Percentiles rank a stretch among this genome's conserved stretches.
These are phyloP conservation scores for Colletotrichum spinosum DNA, from an alignment of 2,329 filamentous ascomycete genomes.

Conservation along the genomic window DNA sequence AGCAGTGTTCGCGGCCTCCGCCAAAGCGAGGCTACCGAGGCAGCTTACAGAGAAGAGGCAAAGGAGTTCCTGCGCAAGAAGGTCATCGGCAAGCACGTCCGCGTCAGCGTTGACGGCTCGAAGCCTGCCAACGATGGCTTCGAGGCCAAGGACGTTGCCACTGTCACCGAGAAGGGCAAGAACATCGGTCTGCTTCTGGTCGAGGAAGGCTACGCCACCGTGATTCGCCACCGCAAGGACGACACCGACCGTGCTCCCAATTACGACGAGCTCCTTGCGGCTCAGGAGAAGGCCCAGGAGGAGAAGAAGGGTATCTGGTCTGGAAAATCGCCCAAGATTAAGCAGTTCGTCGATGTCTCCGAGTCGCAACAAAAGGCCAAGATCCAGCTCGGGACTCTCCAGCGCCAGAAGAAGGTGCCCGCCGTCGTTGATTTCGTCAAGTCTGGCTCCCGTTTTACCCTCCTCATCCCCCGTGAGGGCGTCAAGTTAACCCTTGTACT, in stretches of 20 bases:
- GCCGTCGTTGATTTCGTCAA: conserved; percentile 98
- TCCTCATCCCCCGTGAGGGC: conserved; percentile 91
- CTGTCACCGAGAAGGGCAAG: conserved; percentile 84
- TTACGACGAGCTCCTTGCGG: conserved; percentile 88
- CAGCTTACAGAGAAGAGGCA: conserved; percentile 89
- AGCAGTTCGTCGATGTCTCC: conserved; percentile 88
- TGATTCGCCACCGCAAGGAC: conserved; percentile 94
- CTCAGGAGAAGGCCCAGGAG: conserved; percentile 85
- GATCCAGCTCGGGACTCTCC: conserved; percentile 87
- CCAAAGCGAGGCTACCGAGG: conserved; percentile 84
- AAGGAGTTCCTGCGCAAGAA: conserved; percentile 97
- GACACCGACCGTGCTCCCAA: conserved; percentile 94
- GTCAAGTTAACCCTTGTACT: conserved; percentile 96
- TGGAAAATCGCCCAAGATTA: conserved; percentile 84
- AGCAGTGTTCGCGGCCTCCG: conserved; percentile 97
- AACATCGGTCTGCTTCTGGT: conserved; percentile 88
- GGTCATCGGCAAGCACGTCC: conserved; percentile 95
- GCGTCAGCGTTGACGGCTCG: conserved; percentile 88
- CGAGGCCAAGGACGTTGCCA: conserved; percentile 94
- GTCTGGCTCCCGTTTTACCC: conserved; percentile 92
- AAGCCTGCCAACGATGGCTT: conserved; percentile 91
- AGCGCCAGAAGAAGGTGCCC: conserved; percentile 91
- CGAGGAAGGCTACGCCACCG: conserved; percentile 92
- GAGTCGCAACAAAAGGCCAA: conserved; percentile 96
- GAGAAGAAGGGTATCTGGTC: conserved; percentile 97